Conservation (phyloP, 257 asterid species). For the Phtheirospermum japonicum region DNA sequence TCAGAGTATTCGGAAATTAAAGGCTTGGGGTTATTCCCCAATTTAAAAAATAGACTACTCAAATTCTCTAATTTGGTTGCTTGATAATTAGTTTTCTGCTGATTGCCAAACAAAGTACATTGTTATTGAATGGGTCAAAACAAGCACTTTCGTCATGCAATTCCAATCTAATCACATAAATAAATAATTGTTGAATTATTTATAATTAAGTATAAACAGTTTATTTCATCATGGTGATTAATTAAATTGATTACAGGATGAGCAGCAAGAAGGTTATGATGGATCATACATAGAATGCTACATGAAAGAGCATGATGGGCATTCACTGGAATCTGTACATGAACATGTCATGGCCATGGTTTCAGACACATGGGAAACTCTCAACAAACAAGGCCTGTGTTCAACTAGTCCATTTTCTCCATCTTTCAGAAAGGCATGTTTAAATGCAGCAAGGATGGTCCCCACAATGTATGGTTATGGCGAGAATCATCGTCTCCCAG, state of each 20-base stretch:
- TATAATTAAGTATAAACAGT: too few relatives aligned
- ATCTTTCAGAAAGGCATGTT: slow-evolving; percentile 28
- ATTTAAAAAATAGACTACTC: too few relatives aligned
- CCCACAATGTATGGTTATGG: slow-evolving; percentile 34
- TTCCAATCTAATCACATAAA: too few relatives aligned
- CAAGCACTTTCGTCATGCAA: too few relatives aligned
- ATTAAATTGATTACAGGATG: slow-evolving; percentile 23
- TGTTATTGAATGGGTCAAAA: too few relatives aligned
- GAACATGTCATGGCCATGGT: slow-evolving; percentile 24
- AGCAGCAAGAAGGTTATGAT: slow-evolving; percentile 36
- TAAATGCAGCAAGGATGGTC: slow-evolving; percentile 39
- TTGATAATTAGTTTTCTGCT: too few relatives aligned
- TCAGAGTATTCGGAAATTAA: too few relatives aligned
- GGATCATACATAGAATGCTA: slow-evolving; percentile 38
- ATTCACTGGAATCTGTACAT: slow-evolving; percentile 13
- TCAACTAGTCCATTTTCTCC: slow-evolving; percentile 1
- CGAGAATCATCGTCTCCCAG: slow-evolving; percentile 25
- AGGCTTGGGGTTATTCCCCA: too few relatives aligned
- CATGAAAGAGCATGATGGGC: slow-evolving; percentile 25
- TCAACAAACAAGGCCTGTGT: slow-evolving; percentile 29
- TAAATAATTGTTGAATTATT: too few relatives aligned
- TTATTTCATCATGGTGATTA: too few relatives aligned
- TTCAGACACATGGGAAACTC: slow-evolving; percentile 30
- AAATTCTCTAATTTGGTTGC: too few relatives aligned
- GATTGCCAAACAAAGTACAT: too few relatives aligned